These are phyloP conservation scores for Cordyceps militaris DNA, from an alignment of 2,329 filamentous ascomycete genomes.

Conservation along the genomic window DNA sequence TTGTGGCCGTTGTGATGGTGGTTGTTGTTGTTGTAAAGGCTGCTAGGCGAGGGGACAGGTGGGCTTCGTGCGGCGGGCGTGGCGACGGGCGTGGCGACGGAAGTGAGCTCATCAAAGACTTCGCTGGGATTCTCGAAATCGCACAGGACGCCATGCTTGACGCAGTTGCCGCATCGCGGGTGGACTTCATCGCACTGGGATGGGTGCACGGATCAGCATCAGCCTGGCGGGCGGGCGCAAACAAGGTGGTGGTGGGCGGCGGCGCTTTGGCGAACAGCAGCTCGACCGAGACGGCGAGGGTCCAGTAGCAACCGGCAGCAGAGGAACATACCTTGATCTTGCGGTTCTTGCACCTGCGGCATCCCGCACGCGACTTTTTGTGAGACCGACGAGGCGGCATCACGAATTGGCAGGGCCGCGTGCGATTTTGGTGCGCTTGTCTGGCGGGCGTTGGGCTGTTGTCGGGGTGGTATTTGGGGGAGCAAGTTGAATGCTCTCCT, in stretches of 20 bases:
- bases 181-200: slow-evolving; percentile 58
- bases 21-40: slow-evolving; percentile 15
- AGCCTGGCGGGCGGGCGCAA: not conserved
- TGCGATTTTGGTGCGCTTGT: not conserved
- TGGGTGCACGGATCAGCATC: not conserved
- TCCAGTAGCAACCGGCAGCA: not conserved
- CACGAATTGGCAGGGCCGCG: slow-evolving; percentile 13
- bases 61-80: slow-evolving; percentile 16
- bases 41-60: slow-evolving; percentile 19
- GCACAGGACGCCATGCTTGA: slow-evolving; percentile 59
- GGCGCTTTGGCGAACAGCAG: not conserved
- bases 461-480: not conserved
- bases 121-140: slow-evolving; percentile 55
- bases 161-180: slow-evolving; percentile 58
- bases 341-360: slow-evolving; percentile 56
- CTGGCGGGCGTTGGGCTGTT: not conserved
- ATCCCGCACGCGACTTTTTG: slow-evolving; percentile 63
- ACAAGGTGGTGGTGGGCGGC: not conserved
- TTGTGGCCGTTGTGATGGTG: slow-evolving; percentile 8
- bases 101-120: slow-evolving; percentile 37
- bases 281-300: not conserved
- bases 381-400: slow-evolving; percentile 63
- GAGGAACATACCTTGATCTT: slow-evolving; percentile 56
- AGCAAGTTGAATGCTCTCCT: slow-evolving; percentile 11
- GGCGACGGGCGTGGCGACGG: slow-evolving; percentile 20